Conservation (phyloP, 331 rosid genomes). For the Prunus yedoensis region DNA sequence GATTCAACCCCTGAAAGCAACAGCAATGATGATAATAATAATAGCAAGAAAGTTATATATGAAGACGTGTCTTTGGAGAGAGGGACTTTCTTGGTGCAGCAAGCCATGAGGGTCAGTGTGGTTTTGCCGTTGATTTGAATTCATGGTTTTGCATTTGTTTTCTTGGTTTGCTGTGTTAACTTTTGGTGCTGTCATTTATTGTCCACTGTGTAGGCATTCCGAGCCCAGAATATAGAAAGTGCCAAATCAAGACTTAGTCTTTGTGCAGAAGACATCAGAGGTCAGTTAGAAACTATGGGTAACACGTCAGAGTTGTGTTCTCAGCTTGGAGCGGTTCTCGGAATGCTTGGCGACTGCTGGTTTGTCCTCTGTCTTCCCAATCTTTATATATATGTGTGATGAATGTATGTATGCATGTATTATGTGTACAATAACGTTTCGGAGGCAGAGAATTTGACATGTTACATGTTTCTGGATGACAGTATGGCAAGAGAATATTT, state of each 20-base stretch:
- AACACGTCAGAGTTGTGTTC: slow-evolving; percentile 77
- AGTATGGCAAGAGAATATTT: neutral
- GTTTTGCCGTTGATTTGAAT: neutral
- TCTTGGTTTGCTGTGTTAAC: neutral
- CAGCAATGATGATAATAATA: neutral
- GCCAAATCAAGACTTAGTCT: slow-evolving; percentile 89
- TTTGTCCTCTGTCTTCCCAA: slow-evolving; percentile 32
- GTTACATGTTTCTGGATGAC: neutral
- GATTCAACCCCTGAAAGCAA: slow-evolving; percentile 48
- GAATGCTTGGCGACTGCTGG: slow-evolving; percentile 99
- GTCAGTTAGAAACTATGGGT: slow-evolving; percentile 72
- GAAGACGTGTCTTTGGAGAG: slow-evolving; percentile 97
- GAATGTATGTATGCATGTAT: neutral
- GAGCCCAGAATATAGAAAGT: slow-evolving; percentile 88
- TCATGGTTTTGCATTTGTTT: neutral
- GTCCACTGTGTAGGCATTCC: slow-evolving; percentile 67
- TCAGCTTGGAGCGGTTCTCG: slow-evolving; percentile 95
- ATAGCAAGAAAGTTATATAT: slow-evolving; percentile 53
- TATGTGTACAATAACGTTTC: neutral
- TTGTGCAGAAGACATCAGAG: slow-evolving; percentile 83
- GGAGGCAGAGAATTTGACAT: neutral
- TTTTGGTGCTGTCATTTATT: neutral
- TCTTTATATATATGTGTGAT: neutral
- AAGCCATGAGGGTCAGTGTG: slow-evolving; percentile 89
- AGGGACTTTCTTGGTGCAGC: slow-evolving; percentile 94